phyloP scores from a whole-genome alignment of 2,329 filamentous ascomycete species.

The Claviceps sp. region DNA sequence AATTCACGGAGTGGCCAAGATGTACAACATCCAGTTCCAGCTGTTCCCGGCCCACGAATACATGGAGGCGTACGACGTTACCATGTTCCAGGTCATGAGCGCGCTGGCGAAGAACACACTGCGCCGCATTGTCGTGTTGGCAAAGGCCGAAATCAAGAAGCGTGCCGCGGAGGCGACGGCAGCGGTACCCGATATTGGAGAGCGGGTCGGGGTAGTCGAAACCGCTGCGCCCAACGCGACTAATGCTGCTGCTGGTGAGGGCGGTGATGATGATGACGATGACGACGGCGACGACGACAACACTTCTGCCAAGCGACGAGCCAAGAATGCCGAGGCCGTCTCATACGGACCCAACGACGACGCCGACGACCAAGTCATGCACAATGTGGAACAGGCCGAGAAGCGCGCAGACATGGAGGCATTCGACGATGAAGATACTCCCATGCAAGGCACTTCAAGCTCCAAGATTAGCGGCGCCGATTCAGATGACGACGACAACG shows the following conservation, averaged over 20 bases:
- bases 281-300: slow-evolving; percentile 70
- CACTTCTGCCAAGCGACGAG: slow-evolving; percentile 58
- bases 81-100: slow-evolving; percentile 59
- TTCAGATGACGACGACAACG: slow-evolving; percentile 18
- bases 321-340: slow-evolving; percentile 67
- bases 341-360: slow-evolving; percentile 91
- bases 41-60: slow-evolving; percentile 84
- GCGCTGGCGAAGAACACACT: slow-evolving; percentile 75
- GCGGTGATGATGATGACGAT: slow-evolving; percentile 37
- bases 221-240: slow-evolving; percentile 26
- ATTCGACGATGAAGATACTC: slow-evolving; percentile 39
- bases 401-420: slow-evolving; percentile 33
- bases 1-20: slow-evolving; percentile 60
- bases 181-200: slow-evolving; percentile 62
- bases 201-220: slow-evolving; percentile 39
- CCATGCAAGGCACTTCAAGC: slow-evolving; percentile 18
- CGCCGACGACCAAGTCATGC: slow-evolving; percentile 66
- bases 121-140: slow-evolving; percentile 53
- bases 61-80: slow-evolving; percentile 71
- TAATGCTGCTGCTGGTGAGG: slow-evolving; percentile 20
- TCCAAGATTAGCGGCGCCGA: slow-evolving; percentile 24
- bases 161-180: slow-evolving; percentile 51
- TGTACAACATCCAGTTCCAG: slow-evolving; percentile 67
- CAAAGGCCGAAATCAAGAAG: slow-evolving; percentile 73
- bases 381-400: slow-evolving; percentile 46